Percentiles rank a stretch among this genome's conserved stretches.
These are phyloP conservation scores for Globisporangium mamillatum DNA, from an alignment of 352 stramenopile genomes.

Conservation along the genomic window DNA sequence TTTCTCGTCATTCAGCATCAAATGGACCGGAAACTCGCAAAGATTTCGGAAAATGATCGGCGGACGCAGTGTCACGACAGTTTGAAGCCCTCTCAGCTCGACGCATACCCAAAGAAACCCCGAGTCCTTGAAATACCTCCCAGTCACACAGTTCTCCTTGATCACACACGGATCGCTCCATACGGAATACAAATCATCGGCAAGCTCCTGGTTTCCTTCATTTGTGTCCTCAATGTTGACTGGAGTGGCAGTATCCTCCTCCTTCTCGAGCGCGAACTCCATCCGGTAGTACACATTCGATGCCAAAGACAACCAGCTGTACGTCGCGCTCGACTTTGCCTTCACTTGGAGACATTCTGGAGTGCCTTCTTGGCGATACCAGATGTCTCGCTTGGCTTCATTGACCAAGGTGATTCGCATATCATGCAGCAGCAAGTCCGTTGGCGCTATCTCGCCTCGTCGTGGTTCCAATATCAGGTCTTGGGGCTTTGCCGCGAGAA, in stretches of 20 bases:
- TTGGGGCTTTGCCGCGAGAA: constrained; percentile 23
- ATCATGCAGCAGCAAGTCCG: constrained; percentile 33
- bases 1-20: constrained; percentile 33
- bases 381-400: constrained; percentile 34
- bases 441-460: neutral
- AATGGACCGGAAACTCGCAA: constrained; percentile 32
- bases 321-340: constrained; percentile 30
- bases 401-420: constrained; percentile 70
- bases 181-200: constrained; percentile 8
- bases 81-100: constrained; percentile 52
- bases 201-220: neutral
- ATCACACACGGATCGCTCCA: constrained; percentile 73
- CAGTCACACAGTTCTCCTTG: constrained; percentile 55
- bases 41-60: constrained; percentile 46
- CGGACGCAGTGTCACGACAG: constrained; percentile 50
- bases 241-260: neutral
- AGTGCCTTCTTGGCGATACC: constrained; percentile 68
- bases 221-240: neutral
- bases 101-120: constrained; percentile 76
- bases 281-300: constrained; percentile 47
- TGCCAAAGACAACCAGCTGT: constrained; percentile 71
- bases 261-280: constrained; percentile 45
- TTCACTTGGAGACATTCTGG: constrained; percentile 44
- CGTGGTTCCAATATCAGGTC: neutral
- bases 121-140: constrained; percentile 40